phyloP scores from a whole-genome alignment of 1,284 basidiomycete species.

The Sporisorium iseilematis-ciliati region DNA sequence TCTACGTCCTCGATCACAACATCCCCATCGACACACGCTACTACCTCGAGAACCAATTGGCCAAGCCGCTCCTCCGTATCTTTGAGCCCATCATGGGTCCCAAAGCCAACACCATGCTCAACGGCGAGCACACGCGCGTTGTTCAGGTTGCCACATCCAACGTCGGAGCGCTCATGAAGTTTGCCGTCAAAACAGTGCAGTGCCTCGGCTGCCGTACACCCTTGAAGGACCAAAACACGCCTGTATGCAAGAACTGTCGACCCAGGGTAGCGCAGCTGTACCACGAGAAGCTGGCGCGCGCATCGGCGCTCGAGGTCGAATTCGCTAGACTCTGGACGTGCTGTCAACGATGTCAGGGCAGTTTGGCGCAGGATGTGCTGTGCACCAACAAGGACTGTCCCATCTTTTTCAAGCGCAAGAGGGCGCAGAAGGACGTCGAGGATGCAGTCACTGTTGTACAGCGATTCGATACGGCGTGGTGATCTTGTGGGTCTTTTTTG shows the following conservation, averaged over 20 bases:
- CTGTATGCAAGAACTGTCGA: constrained; percentile 67
- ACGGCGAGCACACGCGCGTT: constrained; percentile 67
- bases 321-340: constrained; percentile 69
- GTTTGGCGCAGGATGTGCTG: constrained; percentile 82
- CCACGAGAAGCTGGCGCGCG: constrained; percentile 62
- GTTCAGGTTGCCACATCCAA: constrained; percentile 67
- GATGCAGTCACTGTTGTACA: constrained; percentile 58
- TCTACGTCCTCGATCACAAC: constrained; percentile 69
- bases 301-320: constrained; percentile 63
- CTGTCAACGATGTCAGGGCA: constrained; percentile 68
- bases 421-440: constrained; percentile 65
- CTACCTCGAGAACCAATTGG: constrained; percentile 69
- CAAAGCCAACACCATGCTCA: constrained; percentile 60
- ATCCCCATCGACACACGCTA: constrained; percentile 70
- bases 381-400: constrained; percentile 98
- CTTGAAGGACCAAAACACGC: constrained; percentile 58
- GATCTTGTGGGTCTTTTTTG: neutral
- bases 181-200: constrained; percentile 67
- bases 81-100: constrained; percentile 69
- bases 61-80: constrained; percentile 69
- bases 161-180: constrained; percentile 69
- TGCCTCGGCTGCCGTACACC: constrained; percentile 69
- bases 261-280: constrained; percentile 65
- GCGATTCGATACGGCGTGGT: constrained; percentile 60
- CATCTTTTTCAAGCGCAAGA: constrained; percentile 89